These are phyloP conservation scores for Rhizophora mangle DNA, from an alignment of 345 rosid genomes.

Conservation along the genomic window DNA sequence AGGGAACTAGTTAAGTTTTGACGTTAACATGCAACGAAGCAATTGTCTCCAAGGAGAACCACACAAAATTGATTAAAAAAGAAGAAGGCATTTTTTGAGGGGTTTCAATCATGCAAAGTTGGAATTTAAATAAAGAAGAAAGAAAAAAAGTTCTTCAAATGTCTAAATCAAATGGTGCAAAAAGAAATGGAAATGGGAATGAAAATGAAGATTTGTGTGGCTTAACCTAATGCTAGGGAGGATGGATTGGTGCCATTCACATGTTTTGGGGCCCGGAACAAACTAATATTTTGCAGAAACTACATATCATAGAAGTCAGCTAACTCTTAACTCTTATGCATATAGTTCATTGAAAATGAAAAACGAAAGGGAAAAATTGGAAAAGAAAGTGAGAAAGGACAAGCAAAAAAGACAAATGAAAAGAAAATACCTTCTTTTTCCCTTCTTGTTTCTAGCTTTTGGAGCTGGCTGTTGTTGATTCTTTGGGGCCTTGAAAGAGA, in stretches of 20 bases:
- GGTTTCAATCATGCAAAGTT: constrained; percentile 13
- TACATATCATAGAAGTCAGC: too few species aligned
- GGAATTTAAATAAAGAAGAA: not conserved
- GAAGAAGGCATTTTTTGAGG: not conserved
- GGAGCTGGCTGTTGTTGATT: constrained; percentile 24
- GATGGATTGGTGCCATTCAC: constrained; percentile 11
- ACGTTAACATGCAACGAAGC: constrained; percentile 1
- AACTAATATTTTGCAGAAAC: not conserved
- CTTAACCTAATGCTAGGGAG: not conserved
- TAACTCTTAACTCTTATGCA: not conserved
- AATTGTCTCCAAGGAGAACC: constrained; percentile 11
- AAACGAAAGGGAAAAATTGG: not conserved
- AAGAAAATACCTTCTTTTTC: constrained; percentile 10
- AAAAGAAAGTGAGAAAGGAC: constrained; percentile 6
- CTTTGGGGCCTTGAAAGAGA: constrained; percentile 30
- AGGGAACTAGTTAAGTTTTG: not conserved
- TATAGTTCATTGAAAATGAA: not conserved
- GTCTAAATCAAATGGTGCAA: not conserved
- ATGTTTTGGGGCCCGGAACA: constrained; percentile 31
- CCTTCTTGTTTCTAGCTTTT: constrained; percentile 16
- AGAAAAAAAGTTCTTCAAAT: not conserved
- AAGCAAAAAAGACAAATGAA: not conserved
- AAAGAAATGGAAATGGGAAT: constrained; percentile 2
- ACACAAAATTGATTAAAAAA: not conserved
- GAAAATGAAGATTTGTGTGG: constrained; percentile 3